Evolutionary conservation across 345 rosid species (phyloP).

Genomic region (Gossypium bickii): DNA sequence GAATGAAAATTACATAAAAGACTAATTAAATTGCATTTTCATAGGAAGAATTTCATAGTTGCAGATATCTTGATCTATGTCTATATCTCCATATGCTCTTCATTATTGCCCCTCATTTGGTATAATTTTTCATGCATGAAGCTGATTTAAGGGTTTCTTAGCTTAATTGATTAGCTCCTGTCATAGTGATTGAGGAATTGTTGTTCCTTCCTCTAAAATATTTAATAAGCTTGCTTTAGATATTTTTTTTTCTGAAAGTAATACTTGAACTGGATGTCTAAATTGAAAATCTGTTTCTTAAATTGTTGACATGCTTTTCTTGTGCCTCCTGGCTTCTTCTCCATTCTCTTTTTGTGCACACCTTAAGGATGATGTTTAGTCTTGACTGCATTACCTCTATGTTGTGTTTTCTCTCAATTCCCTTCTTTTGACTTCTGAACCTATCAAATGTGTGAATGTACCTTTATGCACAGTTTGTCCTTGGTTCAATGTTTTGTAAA

Average conservation of each 20-base stretch:
- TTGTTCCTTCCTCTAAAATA: background rate
- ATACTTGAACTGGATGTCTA: background rate
- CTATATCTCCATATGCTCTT: background rate
- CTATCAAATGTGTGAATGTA: background rate
- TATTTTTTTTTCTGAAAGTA: background rate
- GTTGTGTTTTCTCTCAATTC: background rate
- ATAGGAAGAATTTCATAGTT: background rate
- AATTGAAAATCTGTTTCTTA: slow-evolving; percentile 2
- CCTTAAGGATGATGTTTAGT: background rate
- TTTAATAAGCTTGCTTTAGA: background rate
- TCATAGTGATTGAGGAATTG: background rate
- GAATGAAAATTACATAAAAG: background rate
- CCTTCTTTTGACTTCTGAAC: background rate
- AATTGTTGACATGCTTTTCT: background rate
- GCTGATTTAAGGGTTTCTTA: background rate
- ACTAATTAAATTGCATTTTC: background rate
- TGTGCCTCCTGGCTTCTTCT: background rate
- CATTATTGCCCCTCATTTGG: background rate
- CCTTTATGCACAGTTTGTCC: background rate
- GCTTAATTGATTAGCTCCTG: slow-evolving; percentile 1
- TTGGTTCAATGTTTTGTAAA: background rate
- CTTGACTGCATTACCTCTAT: background rate
- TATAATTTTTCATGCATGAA: background rate
- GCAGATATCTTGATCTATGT: background rate
- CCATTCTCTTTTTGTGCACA: background rate